Evolutionary conservation across 2,329 filamentous ascomycete genomes (phyloP), one percentile per base, ranked within the genome.

Genomic region (Alternaria dauci): DNA sequence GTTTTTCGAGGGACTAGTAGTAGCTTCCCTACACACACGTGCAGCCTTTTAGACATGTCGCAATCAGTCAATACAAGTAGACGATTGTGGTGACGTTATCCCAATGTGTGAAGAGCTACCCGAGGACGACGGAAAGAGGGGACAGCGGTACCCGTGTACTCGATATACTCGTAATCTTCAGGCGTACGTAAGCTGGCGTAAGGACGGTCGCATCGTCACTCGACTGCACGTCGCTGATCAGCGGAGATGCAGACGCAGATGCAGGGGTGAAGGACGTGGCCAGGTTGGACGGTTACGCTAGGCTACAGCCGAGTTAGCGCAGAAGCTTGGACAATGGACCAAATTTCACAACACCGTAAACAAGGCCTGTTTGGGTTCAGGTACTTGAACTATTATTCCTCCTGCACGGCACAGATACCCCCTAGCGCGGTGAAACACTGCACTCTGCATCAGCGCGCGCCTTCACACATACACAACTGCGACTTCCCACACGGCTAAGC

Each of bases 311-410:
- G 55, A 36, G 25, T 50, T 68, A 65, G 61, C 61, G 54, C 28
- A 18, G 44, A 62, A 59, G 59, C 64, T 60, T 42, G 55, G 58
- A 53, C 43, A 53, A 56, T 48, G 42, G 54, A 57, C 62, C 62
- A 65, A 70, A 70, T 68, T 72, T 70, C 67, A 69, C 59, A 62
- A 67, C 66, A 58, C 59, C 61, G 67, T 71, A 72, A 72, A 70
- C 69, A 72, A 70, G 28, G 47, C 52, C 61, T 66, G 65, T 67
- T 70, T 69, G 51, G 67, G 61, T 57, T 63, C 58, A 64, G 55
- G 41, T 60, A 42, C 61, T 61, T 52, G 59, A 55, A 59, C 56
- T 64, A 55, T 58, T 60, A 32, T 66, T 62, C 52, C 67, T 61
- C 55, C 54, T 55, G 54, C 61, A 59, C 57, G 52, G 20, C 52